Percentiles rank a stretch among this genome's conserved stretches.
These are phyloP conservation scores for Geosmithia morbida DNA, from an alignment of 2,329 filamentous ascomycete genomes.

Conservation along the genomic window DNA sequence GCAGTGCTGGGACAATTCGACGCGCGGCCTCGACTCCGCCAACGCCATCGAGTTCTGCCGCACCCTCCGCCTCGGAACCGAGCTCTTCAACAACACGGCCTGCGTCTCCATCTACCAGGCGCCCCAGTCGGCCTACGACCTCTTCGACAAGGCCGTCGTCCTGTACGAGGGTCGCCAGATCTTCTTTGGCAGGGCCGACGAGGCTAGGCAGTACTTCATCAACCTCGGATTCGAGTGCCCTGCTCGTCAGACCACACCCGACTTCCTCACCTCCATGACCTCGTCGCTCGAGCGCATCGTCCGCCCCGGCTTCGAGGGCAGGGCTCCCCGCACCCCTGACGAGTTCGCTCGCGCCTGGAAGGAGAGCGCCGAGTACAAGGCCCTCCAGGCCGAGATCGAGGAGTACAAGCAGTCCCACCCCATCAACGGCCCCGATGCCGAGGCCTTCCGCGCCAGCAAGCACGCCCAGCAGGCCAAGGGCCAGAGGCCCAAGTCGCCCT, in stretches of 20 bases:
- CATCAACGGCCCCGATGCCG: conserved; percentile 39
- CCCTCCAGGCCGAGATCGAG: conserved; percentile 39
- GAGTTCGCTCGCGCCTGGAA: conserved; percentile 47
- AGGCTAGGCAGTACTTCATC: conserved; percentile 51
- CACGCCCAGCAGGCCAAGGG: conserved; percentile 39
- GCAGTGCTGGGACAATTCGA: conserved; percentile 61
- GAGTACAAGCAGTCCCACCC: conserved; percentile 38
- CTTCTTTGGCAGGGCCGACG: conserved; percentile 44
- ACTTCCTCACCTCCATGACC: conserved; percentile 61
- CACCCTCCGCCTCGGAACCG: conserved; percentile 52
- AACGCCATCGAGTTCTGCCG: conserved; percentile 65
- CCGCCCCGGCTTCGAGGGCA: conserved; percentile 39
- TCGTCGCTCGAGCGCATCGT: conserved; percentile 40
- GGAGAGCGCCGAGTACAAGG: conserved; percentile 33
- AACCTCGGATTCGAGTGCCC: conserved; percentile 54
- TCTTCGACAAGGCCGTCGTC: conserved; percentile 44
- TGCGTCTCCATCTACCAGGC: conserved; percentile 65
- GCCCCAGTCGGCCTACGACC: conserved; percentile 48
- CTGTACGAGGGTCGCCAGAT: conserved; percentile 48
- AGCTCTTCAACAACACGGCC: conserved; percentile 51
- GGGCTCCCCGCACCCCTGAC: conserved; percentile 42
- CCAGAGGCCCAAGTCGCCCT: conserved; percentile 59
- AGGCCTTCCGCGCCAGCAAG: conserved; percentile 39
- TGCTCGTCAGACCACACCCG: conserved; percentile 51
- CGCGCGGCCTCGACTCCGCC: conserved; percentile 58